phyloP scores from a whole-genome alignment of 768 basidiomycete genomes.

The Panaeolus papilionaceus region DNA sequence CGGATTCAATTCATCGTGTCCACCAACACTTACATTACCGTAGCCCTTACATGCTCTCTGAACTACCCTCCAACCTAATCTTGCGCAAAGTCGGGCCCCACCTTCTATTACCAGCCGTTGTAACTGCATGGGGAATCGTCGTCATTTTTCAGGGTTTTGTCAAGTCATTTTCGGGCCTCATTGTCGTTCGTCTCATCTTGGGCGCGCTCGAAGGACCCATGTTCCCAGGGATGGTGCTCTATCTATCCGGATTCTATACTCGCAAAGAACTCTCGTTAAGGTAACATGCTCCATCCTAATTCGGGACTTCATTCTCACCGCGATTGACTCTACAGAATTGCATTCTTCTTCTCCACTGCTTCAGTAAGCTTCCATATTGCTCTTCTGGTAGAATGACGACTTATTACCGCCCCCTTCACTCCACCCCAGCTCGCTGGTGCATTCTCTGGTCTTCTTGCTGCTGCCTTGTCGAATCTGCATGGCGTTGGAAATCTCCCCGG shows the following conservation, averaged over 20 bases:
- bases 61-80: slow-evolving; percentile 62
- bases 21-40: not conserved
- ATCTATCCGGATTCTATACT: slow-evolving; percentile 58
- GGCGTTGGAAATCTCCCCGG: slow-evolving; percentile 50
- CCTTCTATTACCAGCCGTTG: slow-evolving; percentile 58
- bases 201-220: slow-evolving; percentile 51
- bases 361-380: slow-evolving; percentile 26
- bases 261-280: slow-evolving; percentile 52
- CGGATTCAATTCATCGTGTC: slow-evolving; percentile 35
- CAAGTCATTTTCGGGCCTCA: slow-evolving; percentile 43
- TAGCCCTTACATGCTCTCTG: slow-evolving; percentile 55
- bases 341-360: slow-evolving; percentile 39
- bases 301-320: not conserved
- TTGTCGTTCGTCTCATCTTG: slow-evolving; percentile 53
- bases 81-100: slow-evolving; percentile 57
- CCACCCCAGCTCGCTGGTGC: slow-evolving; percentile 42
- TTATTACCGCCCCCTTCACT: not conserved
- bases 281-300: slow-evolving; percentile 23
- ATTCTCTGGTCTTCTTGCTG: slow-evolving; percentile 65
- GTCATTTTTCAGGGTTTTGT: slow-evolving; percentile 63
- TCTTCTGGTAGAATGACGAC: not conserved
- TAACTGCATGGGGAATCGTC: slow-evolving; percentile 68
- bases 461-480: slow-evolving; percentile 57
- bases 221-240: slow-evolving; percentile 58
- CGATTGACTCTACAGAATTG: slow-evolving; percentile 32